Evolutionary conservation across 202 grass and related monocot genomes (phyloP).

Genomic region (Elaeis oleifera): DNA sequence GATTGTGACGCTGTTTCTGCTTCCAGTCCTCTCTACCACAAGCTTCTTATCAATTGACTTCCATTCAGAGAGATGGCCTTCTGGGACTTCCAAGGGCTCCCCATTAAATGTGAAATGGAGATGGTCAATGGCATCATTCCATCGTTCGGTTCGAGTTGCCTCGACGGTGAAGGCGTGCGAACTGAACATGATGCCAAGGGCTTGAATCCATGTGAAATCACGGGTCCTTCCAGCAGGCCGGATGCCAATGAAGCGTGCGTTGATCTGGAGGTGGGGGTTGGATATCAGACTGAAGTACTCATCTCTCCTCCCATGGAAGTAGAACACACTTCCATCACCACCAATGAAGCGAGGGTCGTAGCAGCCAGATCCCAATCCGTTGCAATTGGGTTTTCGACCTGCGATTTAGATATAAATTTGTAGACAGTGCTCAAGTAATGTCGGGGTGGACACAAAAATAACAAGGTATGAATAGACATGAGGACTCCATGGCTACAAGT

Average conservation of each 20-base stretch:
- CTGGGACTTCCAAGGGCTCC: background rate
- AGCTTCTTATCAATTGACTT: background rate
- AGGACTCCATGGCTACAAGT: too few relatives aligned
- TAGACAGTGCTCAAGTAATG: too few relatives aligned
- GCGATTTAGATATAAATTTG: too few relatives aligned
- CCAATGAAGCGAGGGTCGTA: conserved; percentile 36
- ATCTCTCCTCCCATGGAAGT: conserved; percentile 51
- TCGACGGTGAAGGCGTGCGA: conserved; percentile 39
- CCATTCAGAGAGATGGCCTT: conserved; percentile 13
- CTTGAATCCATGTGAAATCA: conserved; percentile 75
- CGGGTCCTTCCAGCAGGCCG: conserved; percentile 35
- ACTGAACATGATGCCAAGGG: conserved; percentile 54
- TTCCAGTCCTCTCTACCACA: conserved; percentile 2
- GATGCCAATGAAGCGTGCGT: conserved; percentile 53
- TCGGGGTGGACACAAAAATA: too few relatives aligned
- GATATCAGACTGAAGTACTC: conserved; percentile 53
- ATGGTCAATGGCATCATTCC: conserved; percentile 45
- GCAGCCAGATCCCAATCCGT: conserved; percentile 34
- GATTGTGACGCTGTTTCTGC: conserved; percentile 4
- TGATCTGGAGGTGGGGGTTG: conserved; percentile 47
- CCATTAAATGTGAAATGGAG: conserved; percentile 14
- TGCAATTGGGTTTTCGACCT: conserved; percentile 25
- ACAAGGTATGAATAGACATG: too few relatives aligned
- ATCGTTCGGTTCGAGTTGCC: conserved; percentile 28
- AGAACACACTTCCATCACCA: conserved; percentile 35